A percentile compares a stretch with the other conserved stretches of the same genome.
Evolutionary conservation across 1,139 yeast species (phyloP).

Genomic region (Hyphopichia buzzinii): DNA sequence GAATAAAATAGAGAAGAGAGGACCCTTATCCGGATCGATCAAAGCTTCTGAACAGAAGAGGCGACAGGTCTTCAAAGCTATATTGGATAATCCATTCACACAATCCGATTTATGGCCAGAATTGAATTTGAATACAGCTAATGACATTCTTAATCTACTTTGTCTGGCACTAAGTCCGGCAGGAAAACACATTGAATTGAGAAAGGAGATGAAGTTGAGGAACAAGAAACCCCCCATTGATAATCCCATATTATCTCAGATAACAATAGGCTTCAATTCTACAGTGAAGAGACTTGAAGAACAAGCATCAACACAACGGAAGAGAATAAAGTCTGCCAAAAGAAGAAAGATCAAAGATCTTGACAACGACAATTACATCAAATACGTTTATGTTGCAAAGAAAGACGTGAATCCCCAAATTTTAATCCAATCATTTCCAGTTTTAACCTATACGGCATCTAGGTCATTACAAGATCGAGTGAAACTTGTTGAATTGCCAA

Average conservation of each 20-base stretch:
- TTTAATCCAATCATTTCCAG: constrained; percentile 52
- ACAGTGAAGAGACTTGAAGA: constrained; percentile 49
- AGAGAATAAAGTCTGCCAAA: constrained; percentile 9
- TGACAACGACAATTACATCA: constrained; percentile 14
- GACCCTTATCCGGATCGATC: constrained; percentile 35
- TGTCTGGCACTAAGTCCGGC: constrained; percentile 34
- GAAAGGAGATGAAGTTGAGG: constrained; percentile 10
- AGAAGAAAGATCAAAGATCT: constrained; percentile 3
- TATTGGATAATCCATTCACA: constrained; percentile 60
- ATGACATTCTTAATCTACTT: constrained; percentile 40
- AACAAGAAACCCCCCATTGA: constrained; percentile 12
- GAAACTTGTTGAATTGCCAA: constrained; percentile 55
- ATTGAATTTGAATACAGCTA: constrained; percentile 36
- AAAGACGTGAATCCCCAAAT: constrained; percentile 50
- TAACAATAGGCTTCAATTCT: constrained; percentile 54
- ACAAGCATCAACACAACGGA: constrained; percentile 32
- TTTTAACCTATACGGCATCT: constrained; percentile 47
- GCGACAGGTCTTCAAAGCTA: constrained; percentile 57
- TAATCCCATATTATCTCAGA: constrained; percentile 23
- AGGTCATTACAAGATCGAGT: constrained; percentile 25
- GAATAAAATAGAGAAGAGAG: too few species aligned
- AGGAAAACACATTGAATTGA: constrained; percentile 29
- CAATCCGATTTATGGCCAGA: constrained; percentile 52
- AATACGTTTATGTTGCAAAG: constrained; percentile 54
- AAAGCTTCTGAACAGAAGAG: constrained; percentile 45